phyloP scores from a whole-genome alignment of 2,329 filamentous ascomycete genomes.

The Aaosphaeria arxii region DNA sequence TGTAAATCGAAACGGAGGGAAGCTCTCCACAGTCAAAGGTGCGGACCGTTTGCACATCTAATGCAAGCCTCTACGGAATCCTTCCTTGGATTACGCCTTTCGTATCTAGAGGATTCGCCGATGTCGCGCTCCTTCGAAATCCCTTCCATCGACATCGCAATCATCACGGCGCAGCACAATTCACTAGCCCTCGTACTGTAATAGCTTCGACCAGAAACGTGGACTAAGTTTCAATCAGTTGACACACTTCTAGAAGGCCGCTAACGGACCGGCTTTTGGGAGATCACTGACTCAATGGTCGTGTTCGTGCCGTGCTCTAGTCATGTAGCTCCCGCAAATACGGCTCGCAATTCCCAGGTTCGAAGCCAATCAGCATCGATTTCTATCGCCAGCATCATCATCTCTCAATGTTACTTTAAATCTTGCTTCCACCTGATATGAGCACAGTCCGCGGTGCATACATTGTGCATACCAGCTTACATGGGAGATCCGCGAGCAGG shows the following conservation, averaged over 20 bases:
- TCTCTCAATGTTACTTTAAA: neutral
- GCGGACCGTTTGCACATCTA: slow-evolving; percentile 13
- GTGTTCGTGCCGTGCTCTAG: neutral
- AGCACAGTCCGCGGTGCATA: no score
- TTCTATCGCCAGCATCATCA: neutral
- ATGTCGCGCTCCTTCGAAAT: neutral
- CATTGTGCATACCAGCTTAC: no score
- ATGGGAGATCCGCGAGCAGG: no score
- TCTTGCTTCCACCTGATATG: no score
- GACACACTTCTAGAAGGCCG: slow-evolving; percentile 21
- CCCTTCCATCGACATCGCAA: no score
- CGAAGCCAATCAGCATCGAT: neutral
- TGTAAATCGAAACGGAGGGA: slow-evolving; percentile 10
- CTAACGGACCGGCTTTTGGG: slow-evolving; percentile 21
- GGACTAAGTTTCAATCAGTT: no score
- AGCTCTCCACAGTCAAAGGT: slow-evolving; percentile 5
- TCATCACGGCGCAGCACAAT: no score
- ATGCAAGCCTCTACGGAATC: slow-evolving; percentile 19
- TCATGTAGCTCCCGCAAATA: slow-evolving; percentile 1
- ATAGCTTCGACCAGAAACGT: no score
- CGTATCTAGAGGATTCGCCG: neutral
- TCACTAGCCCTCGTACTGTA: no score
- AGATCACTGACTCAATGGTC: slow-evolving; percentile 16
- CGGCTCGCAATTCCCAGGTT: slow-evolving; percentile 5
- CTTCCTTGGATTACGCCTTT: slow-evolving; percentile 3